A percentile compares a stretch with the other conserved stretches of the same genome.
Conservation (phyloP, 305 asterid species). For the Solanum hybrid region DNA sequence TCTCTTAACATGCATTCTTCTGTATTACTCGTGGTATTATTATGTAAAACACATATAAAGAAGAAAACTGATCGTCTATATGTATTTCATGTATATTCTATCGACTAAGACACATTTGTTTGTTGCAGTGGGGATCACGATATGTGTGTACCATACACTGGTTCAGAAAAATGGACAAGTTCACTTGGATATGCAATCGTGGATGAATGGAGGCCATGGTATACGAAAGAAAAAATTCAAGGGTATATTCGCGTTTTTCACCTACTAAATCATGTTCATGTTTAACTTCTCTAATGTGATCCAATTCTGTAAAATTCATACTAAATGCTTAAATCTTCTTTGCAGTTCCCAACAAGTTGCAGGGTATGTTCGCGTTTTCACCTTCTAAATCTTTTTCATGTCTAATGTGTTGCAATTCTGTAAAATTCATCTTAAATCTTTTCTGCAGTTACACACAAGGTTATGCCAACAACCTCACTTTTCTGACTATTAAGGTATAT, state of each 20-base stretch:
- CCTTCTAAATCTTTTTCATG: not conserved
- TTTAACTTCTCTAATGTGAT: not conserved
- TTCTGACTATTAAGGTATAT: conserved; percentile 74
- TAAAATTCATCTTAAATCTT: not conserved
- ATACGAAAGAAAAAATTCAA: conserved; percentile 47
- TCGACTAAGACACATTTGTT: not conserved
- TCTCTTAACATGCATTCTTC: not conserved
- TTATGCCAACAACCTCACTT: conserved; percentile 64
- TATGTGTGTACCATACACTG: conserved; percentile 86
- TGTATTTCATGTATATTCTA: not conserved
- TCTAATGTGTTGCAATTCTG: not conserved
- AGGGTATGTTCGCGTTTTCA: conserved; percentile 40
- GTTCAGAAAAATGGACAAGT: conserved; percentile 75
- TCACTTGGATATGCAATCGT: conserved; percentile 66
- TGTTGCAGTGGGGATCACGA: conserved; percentile 81
- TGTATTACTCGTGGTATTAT: not conserved
- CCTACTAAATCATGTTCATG: not conserved
- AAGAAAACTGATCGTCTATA: not conserved
- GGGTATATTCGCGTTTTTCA: conserved; percentile 37
- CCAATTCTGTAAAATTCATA: not conserved
- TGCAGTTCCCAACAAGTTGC: conserved; percentile 66
- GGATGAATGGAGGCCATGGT: conserved; percentile 82
- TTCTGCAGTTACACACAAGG: conserved; percentile 56
- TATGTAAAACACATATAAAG: not conserved
- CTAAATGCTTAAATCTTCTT: not conserved